A percentile compares a stretch with the other conserved stretches of the same genome.
phyloP scores from a whole-genome alignment of 108 stramenopile genomes.

The Aurantiochytrium sp. region DNA sequence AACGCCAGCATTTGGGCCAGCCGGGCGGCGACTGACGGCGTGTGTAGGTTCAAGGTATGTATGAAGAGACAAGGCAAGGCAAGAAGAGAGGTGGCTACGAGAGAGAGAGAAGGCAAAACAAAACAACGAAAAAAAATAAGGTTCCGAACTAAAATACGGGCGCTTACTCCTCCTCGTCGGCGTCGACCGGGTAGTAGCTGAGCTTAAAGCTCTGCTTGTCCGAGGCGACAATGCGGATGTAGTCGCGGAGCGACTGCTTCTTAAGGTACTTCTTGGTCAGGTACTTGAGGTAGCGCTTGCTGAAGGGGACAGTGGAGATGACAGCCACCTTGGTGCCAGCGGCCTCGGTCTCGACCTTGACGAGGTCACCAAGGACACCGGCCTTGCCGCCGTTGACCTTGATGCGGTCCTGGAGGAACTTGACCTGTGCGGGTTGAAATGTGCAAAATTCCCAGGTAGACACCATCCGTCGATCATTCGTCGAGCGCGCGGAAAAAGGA shows the following conservation, averaged over 20 bases:
- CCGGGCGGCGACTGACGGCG: too few relatives aligned
- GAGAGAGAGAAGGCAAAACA: too few relatives aligned
- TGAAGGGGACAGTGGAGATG: constrained; percentile 75
- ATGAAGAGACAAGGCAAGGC: too few relatives aligned
- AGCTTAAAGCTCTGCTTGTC: constrained; percentile 74
- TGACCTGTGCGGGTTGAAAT: constrained; percentile 37
- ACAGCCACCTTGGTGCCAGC: constrained; percentile 72
- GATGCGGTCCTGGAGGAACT: constrained; percentile 92
- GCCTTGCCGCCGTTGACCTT: constrained; percentile 78
- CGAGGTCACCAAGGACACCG: constrained; percentile 56
- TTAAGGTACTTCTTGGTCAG: constrained; percentile 97
- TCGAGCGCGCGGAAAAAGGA: too few relatives aligned
- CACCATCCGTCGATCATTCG: background rate
- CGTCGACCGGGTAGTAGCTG: constrained; percentile 44
- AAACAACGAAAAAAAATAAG: background rate
- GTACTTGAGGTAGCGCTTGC: constrained; percentile 98
- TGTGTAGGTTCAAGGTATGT: too few relatives aligned
- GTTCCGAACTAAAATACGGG: background rate
- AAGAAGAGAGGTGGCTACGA: too few relatives aligned
- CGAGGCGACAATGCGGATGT: constrained; percentile 90
- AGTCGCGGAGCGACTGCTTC: constrained; percentile 95
- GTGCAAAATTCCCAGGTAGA: background rate
- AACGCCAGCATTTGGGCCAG: too few relatives aligned
- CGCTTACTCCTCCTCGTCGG: constrained; percentile 39
- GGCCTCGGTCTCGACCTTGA: constrained; percentile 75